Evolutionary conservation across 2,329 filamentous ascomycete species (phyloP), one percentile per base, ranked within the genome.

Genomic region (Ophiocordyceps camponoti-saundersi): DNA sequence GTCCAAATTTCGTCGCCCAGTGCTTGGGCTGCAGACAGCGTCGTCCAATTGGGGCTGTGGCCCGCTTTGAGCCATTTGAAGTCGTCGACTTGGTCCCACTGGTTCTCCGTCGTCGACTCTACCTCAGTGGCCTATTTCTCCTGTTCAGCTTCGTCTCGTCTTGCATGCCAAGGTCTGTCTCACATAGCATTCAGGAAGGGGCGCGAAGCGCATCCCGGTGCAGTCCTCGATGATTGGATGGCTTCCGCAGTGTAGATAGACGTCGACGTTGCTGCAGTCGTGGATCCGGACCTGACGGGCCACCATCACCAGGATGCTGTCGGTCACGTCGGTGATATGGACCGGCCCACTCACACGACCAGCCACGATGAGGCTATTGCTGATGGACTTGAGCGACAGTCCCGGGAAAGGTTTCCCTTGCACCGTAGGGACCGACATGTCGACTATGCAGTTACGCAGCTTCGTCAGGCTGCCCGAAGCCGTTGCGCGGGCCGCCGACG

Each of bases 161-260:
- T 40, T 40, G n/a, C 18, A 12, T 21, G 16, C 3, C 4, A 18
- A n/a, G 32, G 32, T 16, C 32, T 18, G n/a, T 21, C 80, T 66
- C 65, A 88, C 82, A 65, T 85, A 88, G 49, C 62, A 64, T 21
- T 66, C 62, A 0, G 88, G 88, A 26, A 94, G 67, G 13, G 80
- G 80, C 18, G 85, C 82, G 63, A 98, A 95, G 12, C 81, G 73
- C 59, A 98, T 76, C 15, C 71, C 73, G 22, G 65, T 72, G 60
- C 90, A 96, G 53, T 92, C 82, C 63, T 98, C 92, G 52, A 98
- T 94, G 55, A 98, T 95, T 0, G 92, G 92, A 51, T 88, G 79
- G 56, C 85, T 92, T 1, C 72, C 70, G 58, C 85, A 89, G 53
- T 82, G 75, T 49, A 98, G 69, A 60, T 96, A 96, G 12, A 98